A percentile compares a stretch with the other conserved stretches of the same genome.
These are phyloP conservation scores for Phaeosphaeriaceae sp. DNA, from an alignment of 2,329 filamentous ascomycete species.

Conservation along the genomic window DNA sequence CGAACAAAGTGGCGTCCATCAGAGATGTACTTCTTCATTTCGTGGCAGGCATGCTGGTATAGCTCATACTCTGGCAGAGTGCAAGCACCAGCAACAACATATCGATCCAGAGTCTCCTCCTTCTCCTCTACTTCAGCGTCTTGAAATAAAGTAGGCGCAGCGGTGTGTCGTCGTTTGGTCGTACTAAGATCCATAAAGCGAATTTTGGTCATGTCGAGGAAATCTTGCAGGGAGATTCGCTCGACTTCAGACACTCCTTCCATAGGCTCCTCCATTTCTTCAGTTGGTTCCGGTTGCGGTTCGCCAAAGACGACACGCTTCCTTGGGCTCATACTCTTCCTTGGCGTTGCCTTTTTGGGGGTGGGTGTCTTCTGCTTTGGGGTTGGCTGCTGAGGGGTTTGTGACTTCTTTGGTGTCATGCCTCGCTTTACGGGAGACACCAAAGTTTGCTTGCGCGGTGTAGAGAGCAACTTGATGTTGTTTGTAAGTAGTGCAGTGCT, in stretches of 20 bases:
- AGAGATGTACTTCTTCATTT: slow-evolving; percentile 95
- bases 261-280: slow-evolving; percentile 32
- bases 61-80: slow-evolving; percentile 92
- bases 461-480: slow-evolving; percentile 56
- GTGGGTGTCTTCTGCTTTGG: slow-evolving; percentile 51
- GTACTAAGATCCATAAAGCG: slow-evolving; percentile 99
- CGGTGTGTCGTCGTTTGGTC: slow-evolving; percentile 88
- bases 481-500: slow-evolving; percentile 47
- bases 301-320: slow-evolving; percentile 44
- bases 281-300: slow-evolving; percentile 26
- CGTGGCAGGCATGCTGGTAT: slow-evolving; percentile 93
- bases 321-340: slow-evolving; percentile 40
- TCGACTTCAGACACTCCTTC: slow-evolving; percentile 54
- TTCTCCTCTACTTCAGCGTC: slow-evolving; percentile 48
- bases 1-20: slow-evolving; percentile 89
- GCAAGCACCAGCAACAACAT: slow-evolving; percentile 86
- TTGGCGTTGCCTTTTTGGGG: slow-evolving; percentile 36
- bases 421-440: slow-evolving; percentile 52
- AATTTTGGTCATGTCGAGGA: slow-evolving; percentile 93
- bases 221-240: slow-evolving; percentile 84
- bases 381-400: slow-evolving; percentile 46
- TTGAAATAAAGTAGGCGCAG: slow-evolving; percentile 50
- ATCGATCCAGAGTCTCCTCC: slow-evolving; percentile 71
- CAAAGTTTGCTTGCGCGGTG: slow-evolving; percentile 55
- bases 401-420: slow-evolving; percentile 44